Conservation (phyloP, 768 basidiomycete species). For the Pulveroboletus sp. region DNA sequence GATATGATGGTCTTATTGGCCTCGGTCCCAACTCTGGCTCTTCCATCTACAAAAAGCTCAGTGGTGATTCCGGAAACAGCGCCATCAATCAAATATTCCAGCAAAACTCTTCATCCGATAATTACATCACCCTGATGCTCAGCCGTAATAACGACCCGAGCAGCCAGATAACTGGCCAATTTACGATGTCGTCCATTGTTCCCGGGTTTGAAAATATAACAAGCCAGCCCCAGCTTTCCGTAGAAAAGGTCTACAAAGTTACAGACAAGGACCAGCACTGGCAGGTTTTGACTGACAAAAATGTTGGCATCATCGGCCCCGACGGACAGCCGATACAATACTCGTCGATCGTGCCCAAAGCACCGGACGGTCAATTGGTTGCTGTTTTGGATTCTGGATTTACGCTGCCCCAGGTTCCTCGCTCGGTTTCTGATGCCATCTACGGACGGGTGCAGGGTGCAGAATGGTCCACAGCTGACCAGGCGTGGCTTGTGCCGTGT, state of each 20-base stretch:
- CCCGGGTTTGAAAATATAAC: constrained; percentile 61
- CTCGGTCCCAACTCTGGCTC: constrained; percentile 78
- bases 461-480: constrained; percentile 50
- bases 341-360: constrained; percentile 66
- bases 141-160: constrained; percentile 54
- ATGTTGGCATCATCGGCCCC: constrained; percentile 70
- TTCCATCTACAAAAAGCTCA: constrained; percentile 55
- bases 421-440: constrained; percentile 73
- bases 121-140: constrained; percentile 67
- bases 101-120: constrained; percentile 52
- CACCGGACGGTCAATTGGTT: constrained; percentile 61
- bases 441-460: constrained; percentile 79
- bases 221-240: constrained; percentile 60
- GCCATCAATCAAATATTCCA: constrained; percentile 66
- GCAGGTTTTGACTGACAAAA: constrained; percentile 68
- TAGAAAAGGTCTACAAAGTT: constrained; percentile 61
- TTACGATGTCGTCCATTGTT: constrained; percentile 66
- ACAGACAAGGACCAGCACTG: constrained; percentile 75
- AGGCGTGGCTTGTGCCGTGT: constrained; percentile 75
- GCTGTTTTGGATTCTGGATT: constrained; percentile 77
- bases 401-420: constrained; percentile 69
- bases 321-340: constrained; percentile 62
- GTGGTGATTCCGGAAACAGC: constrained; percentile 48
- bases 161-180: constrained; percentile 53
- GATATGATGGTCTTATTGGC: constrained; percentile 70